Evolutionary conservation across 2,329 filamentous ascomycete species (phyloP), one percentile per base, ranked within the genome.

Genomic region (Xylaria digitata): DNA sequence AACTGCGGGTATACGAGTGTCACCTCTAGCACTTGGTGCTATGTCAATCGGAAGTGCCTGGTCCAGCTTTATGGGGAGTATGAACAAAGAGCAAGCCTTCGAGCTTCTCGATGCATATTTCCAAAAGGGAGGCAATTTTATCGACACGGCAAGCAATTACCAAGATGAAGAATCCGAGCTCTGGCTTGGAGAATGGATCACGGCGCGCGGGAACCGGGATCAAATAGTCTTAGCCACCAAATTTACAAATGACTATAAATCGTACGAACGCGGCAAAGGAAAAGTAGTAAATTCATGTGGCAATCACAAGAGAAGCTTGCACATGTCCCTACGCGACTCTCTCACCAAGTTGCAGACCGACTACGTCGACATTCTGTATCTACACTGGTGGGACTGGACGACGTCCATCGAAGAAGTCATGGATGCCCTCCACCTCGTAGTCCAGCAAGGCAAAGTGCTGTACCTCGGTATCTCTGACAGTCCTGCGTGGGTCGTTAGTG

Each of bases 111-210:
- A 90, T 70, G 82, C 81, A 63, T 90, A 83, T 77, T 82, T 80
- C 59, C 80, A 81, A 17, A 79, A 83, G 0, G 89, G 89, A 3
- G 89, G 89, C 15, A 91, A 91, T 78, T 90, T 91, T 76, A 89
- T 91, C 74, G 89, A 92, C 76, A 90, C 87, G 0, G 78, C 85
- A 71, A 87, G 85, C 78, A 82, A 81, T 70, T 90, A 89, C 76
- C 85, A 89, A 71, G 71, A 83, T 65, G 86, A 85, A 59, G 78
- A 89, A 72, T 88, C 86, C 0, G 87, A 89, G 69, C 72, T 64
- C 13, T 87, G 83, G 82, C 73, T 90, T 19, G 87, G 87, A 19
- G 85, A 88, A 70, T 90, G 86, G 85, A 83, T 88, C 80, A 60
- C 74, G 0, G 58, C 71, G 1, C 81, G 82, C n/a, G 73, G 78